Evolutionary conservation across 1,139 yeast genomes (phyloP).

Genomic region (Hyphopichia wangnamkhiaoensis): DNA sequence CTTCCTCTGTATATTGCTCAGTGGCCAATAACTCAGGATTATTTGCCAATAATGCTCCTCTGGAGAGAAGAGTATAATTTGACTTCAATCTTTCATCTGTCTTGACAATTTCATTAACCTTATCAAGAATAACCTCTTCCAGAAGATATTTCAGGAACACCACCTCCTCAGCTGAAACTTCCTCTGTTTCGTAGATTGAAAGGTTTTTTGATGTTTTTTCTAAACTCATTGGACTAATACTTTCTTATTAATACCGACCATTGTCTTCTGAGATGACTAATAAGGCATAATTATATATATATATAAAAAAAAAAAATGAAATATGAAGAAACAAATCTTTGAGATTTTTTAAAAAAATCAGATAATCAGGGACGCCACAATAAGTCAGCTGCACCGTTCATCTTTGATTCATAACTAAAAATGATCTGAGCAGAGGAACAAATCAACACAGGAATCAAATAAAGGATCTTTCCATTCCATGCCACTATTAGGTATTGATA

Average conservation of each 20-base stretch:
- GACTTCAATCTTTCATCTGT: neutral
- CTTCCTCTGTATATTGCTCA: constrained; percentile 1
- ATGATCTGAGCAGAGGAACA: too few relatives aligned
- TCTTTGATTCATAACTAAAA: neutral
- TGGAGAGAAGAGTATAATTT: neutral
- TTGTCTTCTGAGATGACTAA: neutral
- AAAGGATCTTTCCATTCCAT: too few relatives aligned
- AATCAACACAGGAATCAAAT: neutral
- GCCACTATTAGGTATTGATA: too few relatives aligned
- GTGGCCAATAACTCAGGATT: neutral
- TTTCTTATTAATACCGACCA: neutral
- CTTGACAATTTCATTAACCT: neutral
- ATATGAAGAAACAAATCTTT: neutral
- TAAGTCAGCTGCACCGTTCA: neutral
- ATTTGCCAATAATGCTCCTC: constrained; percentile 1
- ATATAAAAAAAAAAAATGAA: too few relatives aligned
- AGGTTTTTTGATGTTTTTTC: neutral
- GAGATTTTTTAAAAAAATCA: too few relatives aligned
- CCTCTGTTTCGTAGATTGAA: neutral
- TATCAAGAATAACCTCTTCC: neutral
- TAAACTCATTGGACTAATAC: neutral
- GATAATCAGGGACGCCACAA: neutral
- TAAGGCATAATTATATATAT: neutral
- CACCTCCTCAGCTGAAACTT: neutral
- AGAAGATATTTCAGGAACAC: neutral